Conservation (phyloP, 345 rosid genomes). For the Conringia planisiliqua region DNA sequence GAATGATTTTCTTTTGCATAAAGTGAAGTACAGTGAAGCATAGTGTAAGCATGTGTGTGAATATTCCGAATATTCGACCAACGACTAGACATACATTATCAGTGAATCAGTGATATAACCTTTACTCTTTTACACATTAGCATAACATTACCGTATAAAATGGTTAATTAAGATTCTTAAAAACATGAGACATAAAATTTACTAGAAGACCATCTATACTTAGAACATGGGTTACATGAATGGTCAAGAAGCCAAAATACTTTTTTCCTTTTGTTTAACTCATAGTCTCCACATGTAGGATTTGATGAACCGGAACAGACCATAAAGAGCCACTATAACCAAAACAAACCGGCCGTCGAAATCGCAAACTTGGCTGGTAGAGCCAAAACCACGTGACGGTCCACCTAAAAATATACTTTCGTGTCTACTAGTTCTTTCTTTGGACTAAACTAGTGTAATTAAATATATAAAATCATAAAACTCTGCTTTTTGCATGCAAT, state of each 20-base stretch:
- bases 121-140: background rate
- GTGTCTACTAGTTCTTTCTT: background rate
- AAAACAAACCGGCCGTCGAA: background rate
- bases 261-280: background rate
- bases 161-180: background rate
- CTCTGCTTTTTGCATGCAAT: background rate
- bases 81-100: background rate
- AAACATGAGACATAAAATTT: background rate
- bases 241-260: background rate
- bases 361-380: background rate
- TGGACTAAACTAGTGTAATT: background rate
- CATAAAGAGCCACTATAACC: background rate
- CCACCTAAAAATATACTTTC: background rate
- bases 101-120: background rate
- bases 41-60: conserved; percentile 3
- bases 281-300: background rate
- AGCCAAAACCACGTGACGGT: conserved; percentile 13
- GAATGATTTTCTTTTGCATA: conserved; percentile 7
- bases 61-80: conserved; percentile 25
- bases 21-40: conserved; percentile 1
- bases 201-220: background rate
- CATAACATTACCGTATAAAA: background rate
- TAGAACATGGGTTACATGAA: background rate
- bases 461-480: background rate
- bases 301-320: conserved; percentile 23